Evolutionary conservation across 805 yeast genomes (phyloP).

Genomic region (Barnettozyma pratensis): DNA sequence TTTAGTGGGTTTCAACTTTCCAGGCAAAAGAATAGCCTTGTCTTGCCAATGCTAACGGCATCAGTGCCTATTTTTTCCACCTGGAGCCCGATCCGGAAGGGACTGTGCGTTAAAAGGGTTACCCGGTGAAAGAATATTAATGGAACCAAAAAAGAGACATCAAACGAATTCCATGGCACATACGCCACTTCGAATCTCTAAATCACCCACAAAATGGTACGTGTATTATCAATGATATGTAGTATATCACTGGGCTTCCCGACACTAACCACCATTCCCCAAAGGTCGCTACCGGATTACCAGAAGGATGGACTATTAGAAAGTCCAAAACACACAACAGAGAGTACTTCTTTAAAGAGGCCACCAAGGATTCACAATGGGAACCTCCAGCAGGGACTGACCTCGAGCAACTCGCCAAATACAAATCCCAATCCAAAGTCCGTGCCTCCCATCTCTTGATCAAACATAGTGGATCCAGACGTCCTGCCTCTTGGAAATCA

Average conservation of each 20-base stretch:
- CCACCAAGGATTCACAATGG: conserved; percentile 77
- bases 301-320: conserved; percentile 77
- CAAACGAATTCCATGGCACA: no score
- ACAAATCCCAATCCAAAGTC: conserved; percentile 61
- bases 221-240: no score
- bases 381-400: conserved; percentile 87
- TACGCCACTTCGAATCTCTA: no score
- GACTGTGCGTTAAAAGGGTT: no score
- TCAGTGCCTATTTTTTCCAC: no score
- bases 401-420: conserved; percentile 47
- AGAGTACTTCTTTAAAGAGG: conserved; percentile 75
- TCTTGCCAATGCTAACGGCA: no score
- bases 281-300: conserved; percentile 60
- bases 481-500: conserved; percentile 90
- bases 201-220: neutral
- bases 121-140: no score
- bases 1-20: no score
- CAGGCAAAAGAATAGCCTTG: no score
- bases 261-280: neutral
- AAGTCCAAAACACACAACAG: conserved; percentile 75
- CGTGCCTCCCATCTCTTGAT: conserved; percentile 78
- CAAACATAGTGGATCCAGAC: conserved; percentile 77
- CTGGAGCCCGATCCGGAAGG: no score
- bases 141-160: no score
- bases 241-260: neutral